Evolutionary conservation across 495 filamentous ascomycete genomes (phyloP).

Genomic region (Xylaria nigripes): DNA sequence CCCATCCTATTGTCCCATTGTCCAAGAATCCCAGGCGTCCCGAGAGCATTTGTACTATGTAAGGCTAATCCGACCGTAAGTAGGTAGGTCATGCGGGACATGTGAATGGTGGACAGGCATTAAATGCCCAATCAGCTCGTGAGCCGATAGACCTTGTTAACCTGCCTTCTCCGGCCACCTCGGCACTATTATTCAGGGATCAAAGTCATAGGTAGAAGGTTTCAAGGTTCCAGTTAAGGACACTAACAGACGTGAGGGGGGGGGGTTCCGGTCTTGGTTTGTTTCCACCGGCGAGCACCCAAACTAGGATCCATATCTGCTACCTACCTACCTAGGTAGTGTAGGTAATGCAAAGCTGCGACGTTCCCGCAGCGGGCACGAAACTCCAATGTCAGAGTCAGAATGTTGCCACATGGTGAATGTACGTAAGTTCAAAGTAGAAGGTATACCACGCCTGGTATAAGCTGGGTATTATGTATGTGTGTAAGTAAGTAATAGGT

Average conservation of each 20-base stretch:
- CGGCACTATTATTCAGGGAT: slow-evolving; percentile 21
- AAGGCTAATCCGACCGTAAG: background rate
- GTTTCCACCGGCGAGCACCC: slow-evolving; percentile 1
- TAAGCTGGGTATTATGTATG: background rate
- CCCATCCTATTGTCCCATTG: slow-evolving; percentile 8
- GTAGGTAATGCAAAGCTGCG: slow-evolving; percentile 23
- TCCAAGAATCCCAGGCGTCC: background rate
- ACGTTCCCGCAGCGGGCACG: slow-evolving; percentile 18
- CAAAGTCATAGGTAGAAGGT: slow-evolving; percentile 7
- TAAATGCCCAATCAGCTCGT: background rate
- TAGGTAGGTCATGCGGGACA: slow-evolving; percentile 22
- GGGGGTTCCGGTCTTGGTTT: background rate
- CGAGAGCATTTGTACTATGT: background rate
- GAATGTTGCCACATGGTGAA: background rate
- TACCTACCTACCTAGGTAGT: too few species aligned
- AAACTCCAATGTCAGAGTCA: background rate
- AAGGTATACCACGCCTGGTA: background rate
- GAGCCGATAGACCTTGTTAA: slow-evolving; percentile 7
- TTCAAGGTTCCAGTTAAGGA: slow-evolving; percentile 3
- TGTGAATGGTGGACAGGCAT: slow-evolving; percentile 20
- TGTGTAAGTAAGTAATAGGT: too few species aligned
- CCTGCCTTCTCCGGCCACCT: slow-evolving; percentile 22
- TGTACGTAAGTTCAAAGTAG: too few species aligned
- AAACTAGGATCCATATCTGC: too few species aligned
- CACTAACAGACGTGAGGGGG: slow-evolving; percentile 8